Base-by-base conservation (phyloP, 2,329 filamentous ascomycete genomes). In the Daldinia sp. region DNA sequence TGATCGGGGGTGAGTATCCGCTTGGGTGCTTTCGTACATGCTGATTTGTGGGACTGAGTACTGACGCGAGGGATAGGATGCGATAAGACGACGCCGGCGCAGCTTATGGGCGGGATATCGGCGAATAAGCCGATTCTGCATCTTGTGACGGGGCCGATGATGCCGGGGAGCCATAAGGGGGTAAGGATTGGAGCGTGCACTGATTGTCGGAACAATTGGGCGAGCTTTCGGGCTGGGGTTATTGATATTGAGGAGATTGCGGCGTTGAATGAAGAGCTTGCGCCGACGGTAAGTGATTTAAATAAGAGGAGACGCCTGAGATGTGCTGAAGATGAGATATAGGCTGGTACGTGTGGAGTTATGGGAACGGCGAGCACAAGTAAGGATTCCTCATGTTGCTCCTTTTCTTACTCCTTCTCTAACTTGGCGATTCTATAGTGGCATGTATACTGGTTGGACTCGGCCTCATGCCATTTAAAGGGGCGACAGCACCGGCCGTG, bases 291-390 rank as follows among this genome's bases (percentile, higher is more conserved):
- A 72, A 68, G 82, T 71, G 2, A 13, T 15, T 51, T 25, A 4
- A 48, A 27, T n/a, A 13, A 4, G 13, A 15, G 7, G 48, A 15
- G 7, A 15, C 9, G 10, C 11, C 11, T 15, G 19, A 21, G 29
- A 29, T 51, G 9, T 58, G 53, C 61, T 64, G 39, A 68, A 11
- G 10, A 60, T 37, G 1, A 13, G 3, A 27, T 39, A 45, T 51
- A 83, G 81, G 86, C 87, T 1, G 93, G 93, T 27, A 93, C 92
- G 0, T 96, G 93, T 67, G 92, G 92, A 47, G 93, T 94, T 15
- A 96, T 96, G 93, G 95, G 92, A 67, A 96, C 93, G 0, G 93
- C 93, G 5, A 94, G 93, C 72, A 96, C 92, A 1, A 94, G 64
- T 66, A 7, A 63, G 63, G 6, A 41, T 49, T n/a, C 58, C 34